A percentile compares a stretch with the other conserved stretches of the same genome.
phyloP scores from a whole-genome alignment of 176 grass and related monocot species.

The Musa schizocarpa region DNA sequence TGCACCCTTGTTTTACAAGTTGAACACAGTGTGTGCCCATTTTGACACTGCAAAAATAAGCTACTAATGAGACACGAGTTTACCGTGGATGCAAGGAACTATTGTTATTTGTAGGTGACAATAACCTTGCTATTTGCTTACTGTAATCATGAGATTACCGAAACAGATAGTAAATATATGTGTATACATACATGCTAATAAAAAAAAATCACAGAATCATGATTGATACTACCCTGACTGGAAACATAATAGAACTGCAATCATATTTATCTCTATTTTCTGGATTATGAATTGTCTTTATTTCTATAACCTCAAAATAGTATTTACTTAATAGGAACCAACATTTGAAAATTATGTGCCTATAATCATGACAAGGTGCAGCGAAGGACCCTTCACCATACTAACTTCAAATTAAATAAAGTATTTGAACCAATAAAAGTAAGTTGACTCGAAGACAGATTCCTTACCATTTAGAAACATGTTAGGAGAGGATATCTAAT shows the following conservation, averaged over 20 bases:
- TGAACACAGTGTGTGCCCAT: slow-evolving; percentile 8
- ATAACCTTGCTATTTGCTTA: background rate
- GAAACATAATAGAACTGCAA: background rate
- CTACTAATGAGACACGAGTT: background rate
- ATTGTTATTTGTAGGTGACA: background rate
- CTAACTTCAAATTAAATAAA: background rate
- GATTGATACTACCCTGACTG: background rate
- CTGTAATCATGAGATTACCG: background rate
- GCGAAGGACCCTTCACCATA: background rate
- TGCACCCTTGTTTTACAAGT: slow-evolving; percentile 9
- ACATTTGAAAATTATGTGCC: background rate
- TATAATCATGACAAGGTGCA: background rate
- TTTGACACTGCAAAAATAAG: slow-evolving; percentile 5
- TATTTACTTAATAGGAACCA: background rate
- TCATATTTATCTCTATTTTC: background rate
- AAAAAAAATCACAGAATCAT: background rate
- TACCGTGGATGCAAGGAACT: background rate
- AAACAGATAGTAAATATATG: background rate
- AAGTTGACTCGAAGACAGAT: background rate
- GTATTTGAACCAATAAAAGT: background rate
- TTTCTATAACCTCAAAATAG: too few species aligned
- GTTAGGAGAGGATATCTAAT: background rate
- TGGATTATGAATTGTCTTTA: background rate
- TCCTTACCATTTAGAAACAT: background rate
- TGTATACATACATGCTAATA: background rate